phyloP scores from a whole-genome alignment of 495 filamentous ascomycete species.

The Hamigera avellanea region DNA sequence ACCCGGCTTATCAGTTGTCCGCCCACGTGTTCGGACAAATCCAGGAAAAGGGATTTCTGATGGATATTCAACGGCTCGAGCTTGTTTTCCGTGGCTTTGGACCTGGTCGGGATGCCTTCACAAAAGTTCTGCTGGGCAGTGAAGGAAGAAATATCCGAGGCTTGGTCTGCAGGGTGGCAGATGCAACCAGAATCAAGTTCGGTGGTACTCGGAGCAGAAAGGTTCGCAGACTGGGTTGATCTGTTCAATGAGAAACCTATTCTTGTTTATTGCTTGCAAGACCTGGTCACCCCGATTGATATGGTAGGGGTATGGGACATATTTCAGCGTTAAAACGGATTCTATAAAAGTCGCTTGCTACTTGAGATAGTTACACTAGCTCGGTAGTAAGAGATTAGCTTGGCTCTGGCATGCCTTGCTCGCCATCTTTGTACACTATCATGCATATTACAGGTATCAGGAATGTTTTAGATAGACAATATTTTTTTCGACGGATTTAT shows the following conservation, averaged over 20 bases:
- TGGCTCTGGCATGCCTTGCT: background rate
- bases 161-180: conserved; percentile 63
- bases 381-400: too few relatives aligned
- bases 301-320: too few relatives aligned
- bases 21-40: conserved; percentile 68
- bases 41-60: conserved; percentile 59
- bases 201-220: conserved; percentile 81
- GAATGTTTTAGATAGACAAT: background rate
- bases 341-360: too few relatives aligned
- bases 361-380: too few relatives aligned
- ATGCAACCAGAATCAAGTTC: conserved; percentile 84
- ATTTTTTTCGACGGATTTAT: background rate
- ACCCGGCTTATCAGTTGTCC: conserved; percentile 86
- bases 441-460: background rate
- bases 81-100: conserved; percentile 76
- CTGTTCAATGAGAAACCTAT: background rate
- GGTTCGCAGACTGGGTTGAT: conserved; percentile 67
- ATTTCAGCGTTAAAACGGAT: too few relatives aligned
- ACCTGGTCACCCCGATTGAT: too few relatives aligned
- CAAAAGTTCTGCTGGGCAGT: conserved; percentile 73
- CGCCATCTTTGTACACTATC: background rate
- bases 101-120: conserved; percentile 71
- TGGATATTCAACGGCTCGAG: conserved; percentile 49
- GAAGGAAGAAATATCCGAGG: conserved; percentile 65
- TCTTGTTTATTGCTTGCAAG: background rate